Percentiles rank a stretch among this genome's conserved stretches.
Evolutionary conservation across 805 yeast species (phyloP).

Genomic region (Lipomyces anomalus): DNA sequence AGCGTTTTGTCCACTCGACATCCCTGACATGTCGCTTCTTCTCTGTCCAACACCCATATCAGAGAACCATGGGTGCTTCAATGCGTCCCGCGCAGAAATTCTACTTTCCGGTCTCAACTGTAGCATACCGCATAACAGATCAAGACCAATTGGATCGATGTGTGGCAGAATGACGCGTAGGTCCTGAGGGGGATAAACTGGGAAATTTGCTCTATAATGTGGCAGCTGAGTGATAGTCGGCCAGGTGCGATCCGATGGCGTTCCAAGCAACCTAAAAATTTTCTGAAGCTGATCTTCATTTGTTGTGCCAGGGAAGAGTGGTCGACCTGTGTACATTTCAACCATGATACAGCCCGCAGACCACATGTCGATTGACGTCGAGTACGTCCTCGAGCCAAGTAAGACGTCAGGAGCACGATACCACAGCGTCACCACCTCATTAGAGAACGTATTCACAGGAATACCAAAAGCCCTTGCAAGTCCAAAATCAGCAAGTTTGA

Average conservation of each 20-base stretch:
- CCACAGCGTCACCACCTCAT: slow-evolving; percentile 97
- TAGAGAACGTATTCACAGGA: slow-evolving; percentile 94
- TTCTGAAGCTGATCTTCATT: slow-evolving; percentile 92
- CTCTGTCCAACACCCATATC: slow-evolving; percentile 44
- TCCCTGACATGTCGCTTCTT: not conserved
- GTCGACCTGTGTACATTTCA: slow-evolving; percentile 97
- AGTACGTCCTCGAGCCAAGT: slow-evolving; percentile 89
- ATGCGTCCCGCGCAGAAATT: slow-evolving; percentile 47
- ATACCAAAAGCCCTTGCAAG: slow-evolving; percentile 96
- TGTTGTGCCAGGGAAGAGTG: slow-evolving; percentile 91
- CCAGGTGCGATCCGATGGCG: slow-evolving; percentile 95
- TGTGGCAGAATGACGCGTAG: slow-evolving; percentile 61
- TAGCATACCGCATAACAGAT: slow-evolving; percentile 51
- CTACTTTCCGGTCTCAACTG: slow-evolving; percentile 51
- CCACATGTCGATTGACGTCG: slow-evolving; percentile 98
- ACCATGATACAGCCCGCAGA: slow-evolving; percentile 97
- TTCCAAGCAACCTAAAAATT: slow-evolving; percentile 90
- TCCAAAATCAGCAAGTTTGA: slow-evolving; percentile 95
- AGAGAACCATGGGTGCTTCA: slow-evolving; percentile 72
- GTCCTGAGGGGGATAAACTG: slow-evolving; percentile 83
- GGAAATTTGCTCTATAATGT: slow-evolving; percentile 79
- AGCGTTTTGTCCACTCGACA: not conserved
- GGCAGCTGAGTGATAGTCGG: slow-evolving; percentile 92
- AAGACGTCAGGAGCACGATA: slow-evolving; percentile 96
- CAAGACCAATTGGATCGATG: slow-evolving; percentile 63